These are phyloP conservation scores for Theobroma cacao DNA, from an alignment of 345 rosid genomes.

Conservation along the genomic window DNA sequence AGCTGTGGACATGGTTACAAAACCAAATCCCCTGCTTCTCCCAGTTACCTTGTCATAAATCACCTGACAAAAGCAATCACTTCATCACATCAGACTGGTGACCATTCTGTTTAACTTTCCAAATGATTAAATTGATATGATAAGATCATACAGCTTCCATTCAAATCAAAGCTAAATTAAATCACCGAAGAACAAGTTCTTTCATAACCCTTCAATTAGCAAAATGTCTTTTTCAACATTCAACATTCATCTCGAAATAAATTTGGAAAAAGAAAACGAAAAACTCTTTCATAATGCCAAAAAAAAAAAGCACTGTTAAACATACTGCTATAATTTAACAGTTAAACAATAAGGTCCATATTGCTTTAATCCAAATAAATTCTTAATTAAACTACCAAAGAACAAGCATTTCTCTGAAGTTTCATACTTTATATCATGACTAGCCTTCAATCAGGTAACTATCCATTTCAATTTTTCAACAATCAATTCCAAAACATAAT, in stretches of 20 bases:
- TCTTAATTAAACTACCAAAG: background rate
- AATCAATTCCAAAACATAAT: background rate
- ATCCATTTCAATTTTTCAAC: background rate
- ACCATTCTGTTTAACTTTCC: background rate
- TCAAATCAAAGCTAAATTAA: background rate
- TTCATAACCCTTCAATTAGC: background rate
- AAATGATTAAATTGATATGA: background rate
- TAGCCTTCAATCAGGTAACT: background rate
- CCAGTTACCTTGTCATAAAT: conserved; percentile 93
- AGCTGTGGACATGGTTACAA: conserved; percentile 80
- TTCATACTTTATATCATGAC: background rate
- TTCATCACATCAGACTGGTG: conserved; percentile 10
- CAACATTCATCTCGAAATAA: background rate
- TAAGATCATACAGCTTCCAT: background rate
- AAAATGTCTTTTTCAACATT: background rate
- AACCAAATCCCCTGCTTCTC: conserved; percentile 96
- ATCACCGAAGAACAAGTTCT: background rate
- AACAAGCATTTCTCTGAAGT: background rate
- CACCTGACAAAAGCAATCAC: conserved; percentile 49
- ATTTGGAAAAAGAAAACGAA: background rate
- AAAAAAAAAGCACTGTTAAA: no score
- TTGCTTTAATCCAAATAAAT: background rate
- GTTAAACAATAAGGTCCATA: background rate
- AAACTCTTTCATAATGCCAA: background rate
- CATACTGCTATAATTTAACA: background rate